Evolutionary conservation across 2,329 filamentous ascomycete genomes (phyloP).

Genomic region (Fusarium devonianum): DNA sequence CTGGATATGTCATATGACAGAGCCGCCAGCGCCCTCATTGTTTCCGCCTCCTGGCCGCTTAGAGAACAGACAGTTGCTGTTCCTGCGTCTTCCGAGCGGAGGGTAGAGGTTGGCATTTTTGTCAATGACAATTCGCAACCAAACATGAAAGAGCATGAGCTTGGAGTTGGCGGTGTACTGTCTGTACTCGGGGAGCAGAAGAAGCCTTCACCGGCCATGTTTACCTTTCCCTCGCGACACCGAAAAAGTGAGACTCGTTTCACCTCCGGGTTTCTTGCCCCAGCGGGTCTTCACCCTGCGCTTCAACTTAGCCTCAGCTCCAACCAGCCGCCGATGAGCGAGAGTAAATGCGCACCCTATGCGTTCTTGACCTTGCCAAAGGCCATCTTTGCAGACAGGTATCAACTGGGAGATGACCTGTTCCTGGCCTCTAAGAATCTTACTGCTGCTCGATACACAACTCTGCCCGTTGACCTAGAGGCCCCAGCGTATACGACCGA

Average conservation of each 20-base stretch:
- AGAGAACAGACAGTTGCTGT: slow-evolving; percentile 51
- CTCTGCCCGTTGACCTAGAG: slow-evolving; percentile 85
- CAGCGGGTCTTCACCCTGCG: slow-evolving; percentile 84
- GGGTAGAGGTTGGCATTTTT: slow-evolving; percentile 83
- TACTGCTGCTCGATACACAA: slow-evolving; percentile 69
- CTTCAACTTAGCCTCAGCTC: slow-evolving; percentile 71
- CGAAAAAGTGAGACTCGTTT: slow-evolving; percentile 66
- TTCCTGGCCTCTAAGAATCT: slow-evolving; percentile 86
- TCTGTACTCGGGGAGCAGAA: slow-evolving; percentile 79
- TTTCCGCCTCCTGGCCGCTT: slow-evolving; percentile 71
- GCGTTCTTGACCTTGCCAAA: slow-evolving; percentile 85
- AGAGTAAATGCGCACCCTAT: slow-evolving; percentile 74
- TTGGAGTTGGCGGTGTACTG: slow-evolving; percentile 80
- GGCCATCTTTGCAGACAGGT: slow-evolving; percentile 83
- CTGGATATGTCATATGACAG: slow-evolving; percentile 81
- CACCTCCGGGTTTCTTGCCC: slow-evolving; percentile 68
- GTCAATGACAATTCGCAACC: slow-evolving; percentile 64
- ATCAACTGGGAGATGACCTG: slow-evolving; percentile 79
- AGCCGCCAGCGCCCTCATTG: slow-evolving; percentile 68
- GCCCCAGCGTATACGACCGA: slow-evolving; percentile 82
- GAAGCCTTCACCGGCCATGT: slow-evolving; percentile 77
- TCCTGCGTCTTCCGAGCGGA: slow-evolving; percentile 53
- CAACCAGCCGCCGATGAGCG: slow-evolving; percentile 57
- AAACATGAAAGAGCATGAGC: slow-evolving; percentile 71
- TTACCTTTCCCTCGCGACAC: slow-evolving; percentile 85